Percentiles rank a stretch among this genome's conserved stretches.
Conservation (phyloP, 805 yeast genomes). For the Pichia sporocuriosa region DNA sequence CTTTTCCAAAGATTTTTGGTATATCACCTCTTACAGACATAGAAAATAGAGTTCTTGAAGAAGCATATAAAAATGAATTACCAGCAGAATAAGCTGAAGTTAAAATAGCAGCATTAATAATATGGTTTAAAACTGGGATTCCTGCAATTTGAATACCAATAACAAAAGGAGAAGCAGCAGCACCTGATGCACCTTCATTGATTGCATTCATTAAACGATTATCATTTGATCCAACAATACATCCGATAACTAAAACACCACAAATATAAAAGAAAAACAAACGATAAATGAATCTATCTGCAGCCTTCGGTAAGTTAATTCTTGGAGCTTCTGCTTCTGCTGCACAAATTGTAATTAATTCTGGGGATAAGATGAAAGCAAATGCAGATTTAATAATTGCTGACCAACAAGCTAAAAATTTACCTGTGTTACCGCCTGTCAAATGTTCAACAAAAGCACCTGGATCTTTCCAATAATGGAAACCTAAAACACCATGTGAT, state of each 20-base stretch:
- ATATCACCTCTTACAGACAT: constrained; percentile 35
- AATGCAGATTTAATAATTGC: constrained; percentile 58
- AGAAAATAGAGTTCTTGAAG: constrained; percentile 36
- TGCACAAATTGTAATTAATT: constrained; percentile 47
- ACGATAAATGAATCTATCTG: constrained; percentile 53
- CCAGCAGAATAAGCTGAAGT: constrained; percentile 52
- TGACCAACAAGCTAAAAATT: constrained; percentile 57
- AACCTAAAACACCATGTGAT: constrained; percentile 51
- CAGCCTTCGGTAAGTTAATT: constrained; percentile 54
- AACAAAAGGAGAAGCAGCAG: constrained; percentile 61
- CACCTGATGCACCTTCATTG: constrained; percentile 41
- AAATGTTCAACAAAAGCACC: constrained; percentile 45
- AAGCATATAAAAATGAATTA: constrained; percentile 36
- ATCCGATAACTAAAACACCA: constrained; percentile 51
- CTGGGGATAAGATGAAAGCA: constrained; percentile 58
- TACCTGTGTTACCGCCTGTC: constrained; percentile 49
- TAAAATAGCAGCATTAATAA: constrained; percentile 55
- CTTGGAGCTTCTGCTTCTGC: constrained; percentile 58
- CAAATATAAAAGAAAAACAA: constrained; percentile 53
- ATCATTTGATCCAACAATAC: constrained; percentile 51
- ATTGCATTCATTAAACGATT: constrained; percentile 39
- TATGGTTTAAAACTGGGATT: constrained; percentile 49
- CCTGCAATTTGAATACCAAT: constrained; percentile 59
- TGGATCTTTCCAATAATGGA: constrained; percentile 54
- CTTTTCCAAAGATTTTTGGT: constrained; percentile 30